Evolutionary conservation across 1,284 basidiomycete species (phyloP).

Genomic region (Filobasidium uniguttulatum): DNA sequence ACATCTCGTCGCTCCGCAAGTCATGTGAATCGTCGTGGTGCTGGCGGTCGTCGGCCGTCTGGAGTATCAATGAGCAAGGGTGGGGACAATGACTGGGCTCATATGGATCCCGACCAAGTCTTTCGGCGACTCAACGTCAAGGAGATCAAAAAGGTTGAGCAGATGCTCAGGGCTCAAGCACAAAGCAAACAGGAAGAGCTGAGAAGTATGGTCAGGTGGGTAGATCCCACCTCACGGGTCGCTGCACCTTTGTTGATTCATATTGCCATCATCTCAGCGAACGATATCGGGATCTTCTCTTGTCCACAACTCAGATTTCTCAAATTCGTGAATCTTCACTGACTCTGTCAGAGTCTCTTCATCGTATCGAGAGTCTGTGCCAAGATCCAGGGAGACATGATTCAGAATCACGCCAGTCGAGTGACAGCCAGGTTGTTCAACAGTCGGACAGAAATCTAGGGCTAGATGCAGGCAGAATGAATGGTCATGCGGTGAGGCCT

Average conservation of each 20-base stretch:
- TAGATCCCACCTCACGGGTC: too few relatives aligned
- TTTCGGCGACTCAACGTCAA: slow-evolving; percentile 57
- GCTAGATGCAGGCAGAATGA: slow-evolving; percentile 10
- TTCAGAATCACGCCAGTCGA: too few relatives aligned
- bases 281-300: slow-evolving; percentile 81
- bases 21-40: too few relatives aligned
- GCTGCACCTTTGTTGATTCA: too few relatives aligned
- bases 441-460: too few relatives aligned
- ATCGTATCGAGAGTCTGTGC: slow-evolving; percentile 25
- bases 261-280: slow-evolving; percentile 48
- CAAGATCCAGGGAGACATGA: slow-evolving; percentile 22
- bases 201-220: slow-evolving; percentile 87
- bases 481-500: not conserved
- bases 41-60: not conserved
- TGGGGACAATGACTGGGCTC: slow-evolving; percentile 27
- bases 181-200: slow-evolving; percentile 83
- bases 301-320: slow-evolving; percentile 78
- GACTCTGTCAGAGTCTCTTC: slow-evolving; percentile 33
- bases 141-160: slow-evolving; percentile 60
- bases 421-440: too few relatives aligned
- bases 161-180: slow-evolving; percentile 63
- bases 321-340: slow-evolving; percentile 42
- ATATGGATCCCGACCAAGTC: slow-evolving; percentile 61
- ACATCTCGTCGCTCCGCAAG: too few relatives aligned
- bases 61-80: not conserved